Conservation (phyloP, 495 filamentous ascomycete genomes). For the Amniculicola lignicola region DNA sequence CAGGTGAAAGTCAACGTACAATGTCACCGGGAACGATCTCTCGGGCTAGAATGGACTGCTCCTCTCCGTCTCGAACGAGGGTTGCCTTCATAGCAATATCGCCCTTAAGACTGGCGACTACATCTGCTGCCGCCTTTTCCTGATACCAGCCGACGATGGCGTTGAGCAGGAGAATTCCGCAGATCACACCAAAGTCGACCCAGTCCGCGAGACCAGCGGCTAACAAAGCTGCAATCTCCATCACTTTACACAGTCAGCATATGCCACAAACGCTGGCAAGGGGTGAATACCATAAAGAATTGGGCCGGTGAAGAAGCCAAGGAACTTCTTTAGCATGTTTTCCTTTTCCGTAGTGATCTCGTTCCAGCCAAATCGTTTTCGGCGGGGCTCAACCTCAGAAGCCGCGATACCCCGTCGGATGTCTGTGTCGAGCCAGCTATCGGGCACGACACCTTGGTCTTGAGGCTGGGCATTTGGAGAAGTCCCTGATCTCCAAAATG, state of each 20-base stretch:
- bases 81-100: slow-evolving; percentile 77
- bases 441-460: slow-evolving; percentile 3
- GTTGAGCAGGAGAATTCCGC: slow-evolving; percentile 75
- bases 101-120: slow-evolving; percentile 76
- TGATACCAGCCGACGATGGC: slow-evolving; percentile 84
- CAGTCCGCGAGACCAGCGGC: slow-evolving; percentile 78
- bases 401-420: slow-evolving; percentile 59
- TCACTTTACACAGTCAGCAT: no score
- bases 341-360: slow-evolving; percentile 73
- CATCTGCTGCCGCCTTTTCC: slow-evolving; percentile 81
- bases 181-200: slow-evolving; percentile 82
- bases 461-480: slow-evolving; percentile 13
- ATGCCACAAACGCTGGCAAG: no score
- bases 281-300: slow-evolving; percentile 72
- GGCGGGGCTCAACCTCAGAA: slow-evolving; percentile 60
- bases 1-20: slow-evolving; percentile 57
- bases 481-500: slow-evolving; percentile 49
- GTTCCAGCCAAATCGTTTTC: slow-evolving; percentile 68
- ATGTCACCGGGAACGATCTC: slow-evolving; percentile 81
- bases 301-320: slow-evolving; percentile 76
- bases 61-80: slow-evolving; percentile 68
- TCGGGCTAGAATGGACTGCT: slow-evolving; percentile 71
- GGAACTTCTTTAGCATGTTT: slow-evolving; percentile 72
- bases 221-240: slow-evolving; percentile 78
- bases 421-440: slow-evolving; percentile 64